Base-by-base conservation (phyloP, 768 basidiomycete species). In the Kwoniella bestiolae region DNA sequence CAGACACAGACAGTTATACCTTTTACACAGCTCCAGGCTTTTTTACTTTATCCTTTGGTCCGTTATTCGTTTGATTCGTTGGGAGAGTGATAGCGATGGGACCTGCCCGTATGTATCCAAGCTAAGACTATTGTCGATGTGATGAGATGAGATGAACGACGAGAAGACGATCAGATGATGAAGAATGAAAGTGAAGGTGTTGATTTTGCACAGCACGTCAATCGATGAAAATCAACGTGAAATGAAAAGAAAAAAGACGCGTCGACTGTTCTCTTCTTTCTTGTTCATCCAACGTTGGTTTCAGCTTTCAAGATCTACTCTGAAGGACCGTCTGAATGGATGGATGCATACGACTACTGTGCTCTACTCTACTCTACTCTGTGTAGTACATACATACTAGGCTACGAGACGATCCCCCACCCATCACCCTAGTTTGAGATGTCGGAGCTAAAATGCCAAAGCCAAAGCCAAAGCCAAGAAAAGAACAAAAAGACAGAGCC, bases 71-170 rank as follows among this genome's bases (percentile, higher is more conserved):
- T 47, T 21, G 25, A 25, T 25, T 9, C n/a, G 25, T 47, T 21
- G 5, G 23, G n/a, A 47, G 21, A 8, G 38, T 41, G 38, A n/a
- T 9, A 47, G n/a, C 23, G 46, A 23, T 47, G 46, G 46, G 46
- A 47, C 46, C 46, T 47, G 46, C 46, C 46, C 46, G 23, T 41
- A 41, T 41, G 38, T n/a, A n/a, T n/a, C n/a, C n/a, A n/a, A 41
- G 38, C 18, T 41, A 18, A 18, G 12, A 14, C 12, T 41, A 18
- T 3, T 41, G 38, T 41, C 12, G 7, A 41, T 41, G 38, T 9
- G 38, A 41, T 11, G 38, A 41, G 38, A 2, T 5, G 18, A 41
- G 38, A 41, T 41, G 38, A 12, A 41, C 12, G 38, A 41, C 18
- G 3, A 38, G 38, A 41, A 41, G 38, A 14, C 18, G 35, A 38